These are phyloP conservation scores for Panus rudis DNA, from an alignment of 768 basidiomycete species.

Conservation along the genomic window DNA sequence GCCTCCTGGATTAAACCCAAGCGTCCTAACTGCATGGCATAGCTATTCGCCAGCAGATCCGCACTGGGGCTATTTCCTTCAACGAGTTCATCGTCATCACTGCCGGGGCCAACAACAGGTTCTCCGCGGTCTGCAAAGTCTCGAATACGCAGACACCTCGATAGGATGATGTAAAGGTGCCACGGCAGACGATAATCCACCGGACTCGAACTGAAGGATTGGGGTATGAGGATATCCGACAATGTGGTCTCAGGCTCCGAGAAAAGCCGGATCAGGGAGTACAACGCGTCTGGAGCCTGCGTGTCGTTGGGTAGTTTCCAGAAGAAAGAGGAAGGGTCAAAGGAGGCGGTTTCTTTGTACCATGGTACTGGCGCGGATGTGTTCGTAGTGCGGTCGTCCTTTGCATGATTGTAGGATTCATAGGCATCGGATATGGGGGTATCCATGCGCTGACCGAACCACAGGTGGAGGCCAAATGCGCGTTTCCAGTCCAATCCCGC, in stretches of 20 bases:
- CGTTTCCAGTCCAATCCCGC: constrained; percentile 90
- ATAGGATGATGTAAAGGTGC: constrained; percentile 88
- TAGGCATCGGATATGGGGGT: constrained; percentile 67
- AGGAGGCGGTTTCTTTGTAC: constrained; percentile 34
- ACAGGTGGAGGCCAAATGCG: constrained; percentile 82
- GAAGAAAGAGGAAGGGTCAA: constrained; percentile 16
- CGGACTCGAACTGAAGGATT: constrained; percentile 68
- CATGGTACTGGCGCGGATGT: constrained; percentile 54
- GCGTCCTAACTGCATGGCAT: constrained; percentile 82
- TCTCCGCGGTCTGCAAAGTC: constrained; percentile 83
- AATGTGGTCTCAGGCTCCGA: constrained; percentile 65
- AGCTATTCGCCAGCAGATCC: constrained; percentile 75
- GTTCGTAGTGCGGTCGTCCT: constrained; percentile 30
- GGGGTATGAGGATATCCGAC: constrained; percentile 62
- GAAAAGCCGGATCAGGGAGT: constrained; percentile 72
- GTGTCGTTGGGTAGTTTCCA: constrained; percentile 41
- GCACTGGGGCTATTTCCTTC: constrained; percentile 82
- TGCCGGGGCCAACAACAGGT: constrained; percentile 24
- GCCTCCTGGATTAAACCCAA: constrained; percentile 80
- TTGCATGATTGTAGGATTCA: constrained; percentile 45
- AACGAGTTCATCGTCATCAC: constrained; percentile 30
- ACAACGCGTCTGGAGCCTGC: constrained; percentile 63
- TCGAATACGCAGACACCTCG: constrained; percentile 72
- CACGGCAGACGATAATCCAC: constrained; percentile 82
- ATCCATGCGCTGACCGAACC: constrained; percentile 76